A percentile compares a stretch with the other conserved stretches of the same genome.
phyloP scores from a whole-genome alignment of 768 basidiomycete genomes.

The Russula griseocarnosa region DNA sequence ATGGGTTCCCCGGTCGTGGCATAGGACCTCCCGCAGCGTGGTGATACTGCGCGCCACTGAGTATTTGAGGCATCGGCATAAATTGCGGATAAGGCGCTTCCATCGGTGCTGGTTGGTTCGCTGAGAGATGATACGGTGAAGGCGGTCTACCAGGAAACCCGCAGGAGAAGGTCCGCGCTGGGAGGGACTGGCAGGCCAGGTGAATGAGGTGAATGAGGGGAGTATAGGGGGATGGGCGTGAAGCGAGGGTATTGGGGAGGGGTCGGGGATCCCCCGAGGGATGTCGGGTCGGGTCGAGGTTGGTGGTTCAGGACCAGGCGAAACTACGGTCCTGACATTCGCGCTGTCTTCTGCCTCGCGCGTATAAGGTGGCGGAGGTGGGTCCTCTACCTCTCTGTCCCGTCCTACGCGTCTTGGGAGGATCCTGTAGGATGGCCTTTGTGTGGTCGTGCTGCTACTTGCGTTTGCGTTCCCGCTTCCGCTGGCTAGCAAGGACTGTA shows the following conservation, averaged over 20 bases:
- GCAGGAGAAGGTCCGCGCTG: not conserved
- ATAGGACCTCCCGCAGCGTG: no score
- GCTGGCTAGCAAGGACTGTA: slow-evolving; percentile 15
- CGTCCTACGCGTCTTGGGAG: slow-evolving; percentile 44
- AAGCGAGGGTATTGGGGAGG: slow-evolving; percentile 16
- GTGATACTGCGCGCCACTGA: not conserved
- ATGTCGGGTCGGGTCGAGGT: slow-evolving; percentile 17
- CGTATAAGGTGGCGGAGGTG: slow-evolving; percentile 68
- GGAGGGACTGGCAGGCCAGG: not conserved
- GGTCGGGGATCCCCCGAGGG: slow-evolving; percentile 8
- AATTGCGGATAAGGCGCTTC: slow-evolving; percentile 8
- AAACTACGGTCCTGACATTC: slow-evolving; percentile 2
- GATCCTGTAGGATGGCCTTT: slow-evolving; percentile 39
- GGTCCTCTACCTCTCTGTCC: slow-evolving; percentile 46
- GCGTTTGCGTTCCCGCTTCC: slow-evolving; percentile 16
- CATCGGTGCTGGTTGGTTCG: not conserved
- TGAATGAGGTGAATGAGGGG: not conserved
- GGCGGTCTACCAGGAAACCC: not conserved
- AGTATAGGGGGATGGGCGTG: slow-evolving; percentile 10
- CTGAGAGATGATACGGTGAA: not conserved
- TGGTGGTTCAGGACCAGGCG: slow-evolving; percentile 13
- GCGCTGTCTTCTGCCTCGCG: slow-evolving; percentile 42
- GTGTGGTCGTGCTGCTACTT: slow-evolving; percentile 13
- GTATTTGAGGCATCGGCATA: not conserved
- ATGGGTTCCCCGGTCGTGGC: not conserved